Percentiles rank a stretch among this genome's conserved stretches.
These are phyloP conservation scores for Syzygium grande DNA, from an alignment of 345 rosid species.

Conservation along the genomic window DNA sequence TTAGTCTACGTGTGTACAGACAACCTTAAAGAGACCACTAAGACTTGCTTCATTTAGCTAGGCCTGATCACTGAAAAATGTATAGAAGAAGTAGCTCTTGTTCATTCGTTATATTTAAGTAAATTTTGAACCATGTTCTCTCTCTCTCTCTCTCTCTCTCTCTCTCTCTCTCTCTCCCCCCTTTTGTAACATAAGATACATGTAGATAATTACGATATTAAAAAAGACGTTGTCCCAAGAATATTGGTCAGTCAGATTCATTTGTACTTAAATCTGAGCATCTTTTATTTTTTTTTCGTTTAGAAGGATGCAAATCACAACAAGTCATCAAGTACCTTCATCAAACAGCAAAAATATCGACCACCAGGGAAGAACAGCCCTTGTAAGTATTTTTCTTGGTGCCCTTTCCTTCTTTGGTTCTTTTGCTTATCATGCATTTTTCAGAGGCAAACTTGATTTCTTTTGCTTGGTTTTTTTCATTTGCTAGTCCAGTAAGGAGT, in stretches of 20 bases:
- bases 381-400: constrained; percentile 35
- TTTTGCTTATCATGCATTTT: background rate
- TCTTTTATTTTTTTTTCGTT: background rate
- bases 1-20: background rate
- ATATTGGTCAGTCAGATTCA: background rate
- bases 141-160: background rate
- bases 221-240: background rate
- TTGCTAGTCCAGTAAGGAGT: background rate
- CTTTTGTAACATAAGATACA: background rate
- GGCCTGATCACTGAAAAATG: background rate
- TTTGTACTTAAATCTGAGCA: background rate
- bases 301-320: constrained; percentile 37
- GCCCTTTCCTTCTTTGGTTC: background rate
- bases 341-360: constrained; percentile 47
- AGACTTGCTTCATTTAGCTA: background rate
- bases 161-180: background rate
- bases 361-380: constrained; percentile 74
- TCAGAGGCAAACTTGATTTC: background rate
- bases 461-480: background rate
- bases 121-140: background rate
- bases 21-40: background rate
- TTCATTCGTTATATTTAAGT: background rate
- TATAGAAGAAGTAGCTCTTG: background rate
- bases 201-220: background rate
- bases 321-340: constrained; percentile 26